These are phyloP conservation scores for Fraxinus ornus DNA, from an alignment of 305 asterid species.

Conservation along the genomic window DNA sequence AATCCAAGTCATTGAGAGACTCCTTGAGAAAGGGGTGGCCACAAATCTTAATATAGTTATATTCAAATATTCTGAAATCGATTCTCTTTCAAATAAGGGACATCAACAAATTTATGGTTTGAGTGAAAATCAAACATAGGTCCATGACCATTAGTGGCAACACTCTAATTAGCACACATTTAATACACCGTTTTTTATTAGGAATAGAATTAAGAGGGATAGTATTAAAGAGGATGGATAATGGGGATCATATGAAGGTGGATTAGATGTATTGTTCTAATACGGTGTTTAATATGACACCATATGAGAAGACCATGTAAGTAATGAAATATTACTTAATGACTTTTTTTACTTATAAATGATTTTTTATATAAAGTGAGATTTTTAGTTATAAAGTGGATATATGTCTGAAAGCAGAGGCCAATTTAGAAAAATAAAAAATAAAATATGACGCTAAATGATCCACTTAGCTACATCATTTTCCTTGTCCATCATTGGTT, in stretches of 20 bases:
- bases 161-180: not conserved
- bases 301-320: not conserved
- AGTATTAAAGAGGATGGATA: not conserved
- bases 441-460: too few species aligned
- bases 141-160: not conserved
- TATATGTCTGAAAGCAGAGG: too few species aligned
- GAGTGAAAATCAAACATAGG: not conserved
- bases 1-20: constrained; percentile 24
- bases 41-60: not conserved
- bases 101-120: not conserved
- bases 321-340: not conserved
- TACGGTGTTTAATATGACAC: not conserved
- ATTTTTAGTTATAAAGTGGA: too few species aligned
- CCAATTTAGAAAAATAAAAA: too few species aligned
- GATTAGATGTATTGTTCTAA: not conserved
- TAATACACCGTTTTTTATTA: not conserved
- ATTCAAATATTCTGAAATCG: not conserved
- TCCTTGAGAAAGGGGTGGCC: constrained; percentile 21
- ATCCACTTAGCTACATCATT: too few species aligned
- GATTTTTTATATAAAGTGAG: not conserved
- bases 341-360: not conserved
- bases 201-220: not conserved
- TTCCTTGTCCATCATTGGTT: too few species aligned
- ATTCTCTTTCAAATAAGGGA: not conserved
- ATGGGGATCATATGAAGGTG: not conserved